Base-by-base conservation (phyloP, 2,329 filamentous ascomycete species). In the Aspergillus persii region DNA sequence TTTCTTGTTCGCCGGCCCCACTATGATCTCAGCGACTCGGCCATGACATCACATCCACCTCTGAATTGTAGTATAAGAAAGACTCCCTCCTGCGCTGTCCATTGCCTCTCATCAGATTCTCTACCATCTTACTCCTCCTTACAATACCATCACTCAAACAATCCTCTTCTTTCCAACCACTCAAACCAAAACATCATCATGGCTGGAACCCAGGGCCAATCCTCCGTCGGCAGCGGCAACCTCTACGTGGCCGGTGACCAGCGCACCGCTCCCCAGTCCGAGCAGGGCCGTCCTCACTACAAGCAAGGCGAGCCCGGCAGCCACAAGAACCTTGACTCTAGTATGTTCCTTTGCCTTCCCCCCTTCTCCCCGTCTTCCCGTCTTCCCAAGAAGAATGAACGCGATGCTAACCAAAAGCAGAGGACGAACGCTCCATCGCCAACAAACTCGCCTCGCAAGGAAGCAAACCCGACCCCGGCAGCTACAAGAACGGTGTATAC, bases 161-260 rank as follows among this genome's bases (percentile, higher is more conserved):
- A 12, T 15, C 2, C 3, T 12, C 11, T 3, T 48, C 23, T 53
- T 41, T 47, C 41, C 27, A 50, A 26, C 31, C 50, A 36, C 39
- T 51, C 51, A 52, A 49, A 39, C 15, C 56, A 68, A 60, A 48
- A 68, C 69, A 63, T 60, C 50, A 30, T 53, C 59, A 60, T 41
- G 36, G 8, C 36, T 41, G 36, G 36, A 41, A n/a, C 36, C n/a
- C 36, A 41, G 36, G 78, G 79, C 68, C 78, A 75, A 57, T 90
- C 89, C 59, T 89, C 81, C 71, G 89, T 94, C 71, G 91, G 90
- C 66, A 82, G 80, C 73, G 69, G 77, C 63, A 74, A 77, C 61
- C 78, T 91, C 73, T 93, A 95, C 78, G 89, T 93, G 78, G 87
- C 83, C 58, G 88, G 87, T 59, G 90, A 95, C 77, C 90, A 95